Evolutionary conservation across 148 eudicot genomes (phyloP).

Genomic region (Diospyros lotus): DNA sequence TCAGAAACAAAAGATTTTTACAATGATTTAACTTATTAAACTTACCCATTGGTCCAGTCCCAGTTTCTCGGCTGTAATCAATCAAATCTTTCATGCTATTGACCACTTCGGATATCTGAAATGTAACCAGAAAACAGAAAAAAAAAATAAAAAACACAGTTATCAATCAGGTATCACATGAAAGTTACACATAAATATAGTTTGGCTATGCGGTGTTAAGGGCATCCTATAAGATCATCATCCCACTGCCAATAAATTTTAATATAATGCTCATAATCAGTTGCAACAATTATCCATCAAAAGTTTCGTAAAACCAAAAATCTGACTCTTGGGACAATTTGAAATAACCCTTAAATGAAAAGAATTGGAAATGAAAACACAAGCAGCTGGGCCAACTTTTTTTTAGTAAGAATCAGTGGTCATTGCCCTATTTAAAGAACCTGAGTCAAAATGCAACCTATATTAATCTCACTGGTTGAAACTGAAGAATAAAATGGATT

Average conservation of each 20-base stretch:
- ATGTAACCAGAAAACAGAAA: background rate
- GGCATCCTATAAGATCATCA: background rate
- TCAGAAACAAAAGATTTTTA: background rate
- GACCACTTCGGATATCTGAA: conserved; percentile 94
- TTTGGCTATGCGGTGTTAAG: background rate
- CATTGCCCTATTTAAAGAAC: background rate
- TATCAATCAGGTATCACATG: background rate
- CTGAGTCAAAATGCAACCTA: background rate
- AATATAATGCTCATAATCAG: background rate
- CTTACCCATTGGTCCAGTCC: conserved; percentile 94
- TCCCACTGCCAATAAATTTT: background rate
- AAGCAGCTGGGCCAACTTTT: background rate
- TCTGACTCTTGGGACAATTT: background rate
- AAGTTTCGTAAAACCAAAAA: background rate
- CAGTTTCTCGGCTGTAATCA: conserved; percentile 74
- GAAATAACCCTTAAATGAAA: background rate
- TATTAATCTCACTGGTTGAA: too few species aligned
- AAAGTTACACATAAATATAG: background rate
- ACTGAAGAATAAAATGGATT: background rate
- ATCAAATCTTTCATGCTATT: conserved; percentile 97
- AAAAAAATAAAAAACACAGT: too few species aligned
- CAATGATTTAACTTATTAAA: background rate
- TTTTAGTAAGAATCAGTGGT: background rate
- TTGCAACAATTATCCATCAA: background rate
- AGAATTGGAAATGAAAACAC: background rate